phyloP scores from a whole-genome alignment of 2,329 filamentous ascomycete species.

The Microcera coccophila region DNA sequence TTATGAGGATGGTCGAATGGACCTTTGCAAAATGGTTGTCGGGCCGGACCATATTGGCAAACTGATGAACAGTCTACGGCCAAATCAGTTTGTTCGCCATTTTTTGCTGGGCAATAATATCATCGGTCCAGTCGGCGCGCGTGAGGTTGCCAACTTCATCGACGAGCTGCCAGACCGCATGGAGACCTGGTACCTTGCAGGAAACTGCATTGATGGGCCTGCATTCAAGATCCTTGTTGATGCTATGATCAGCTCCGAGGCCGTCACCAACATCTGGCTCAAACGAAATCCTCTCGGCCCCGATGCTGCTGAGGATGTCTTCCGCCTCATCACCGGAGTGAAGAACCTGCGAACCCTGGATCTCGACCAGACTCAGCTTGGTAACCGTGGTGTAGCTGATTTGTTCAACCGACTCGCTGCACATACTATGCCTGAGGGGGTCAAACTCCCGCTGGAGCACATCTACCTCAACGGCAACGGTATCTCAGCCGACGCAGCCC shows the following conservation, averaged over 20 bases:
- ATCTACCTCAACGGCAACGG: constrained; percentile 38
- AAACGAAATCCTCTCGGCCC: constrained; percentile 50
- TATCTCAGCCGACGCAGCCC: constrained; percentile 28
- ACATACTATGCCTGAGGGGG: constrained; percentile 26
- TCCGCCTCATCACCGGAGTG: constrained; percentile 41
- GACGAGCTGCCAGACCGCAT: constrained; percentile 43
- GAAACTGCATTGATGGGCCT: constrained; percentile 47
- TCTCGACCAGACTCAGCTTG: constrained; percentile 51
- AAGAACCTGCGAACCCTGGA: constrained; percentile 46
- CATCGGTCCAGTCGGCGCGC: constrained; percentile 46
- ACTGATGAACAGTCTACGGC: constrained; percentile 47
- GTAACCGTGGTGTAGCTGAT: constrained; percentile 42
- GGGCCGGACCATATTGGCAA: constrained; percentile 48
- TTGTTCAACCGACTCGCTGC: constrained; percentile 39
- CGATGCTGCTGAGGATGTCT: constrained; percentile 37
- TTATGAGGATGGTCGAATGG: constrained; percentile 51
- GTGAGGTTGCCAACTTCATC: constrained; percentile 44
- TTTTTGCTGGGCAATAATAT: constrained; percentile 54
- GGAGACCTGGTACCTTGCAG: constrained; percentile 54
- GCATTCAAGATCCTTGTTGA: constrained; percentile 42
- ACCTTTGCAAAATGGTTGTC: constrained; percentile 54
- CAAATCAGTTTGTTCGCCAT: constrained; percentile 46
- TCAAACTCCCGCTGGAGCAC: constrained; percentile 31
- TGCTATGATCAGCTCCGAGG: constrained; percentile 40
- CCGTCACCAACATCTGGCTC: constrained; percentile 50